These are phyloP conservation scores for Cercospora nicotianae DNA, from an alignment of 2,329 filamentous ascomycete genomes.

Conservation along the genomic window DNA sequence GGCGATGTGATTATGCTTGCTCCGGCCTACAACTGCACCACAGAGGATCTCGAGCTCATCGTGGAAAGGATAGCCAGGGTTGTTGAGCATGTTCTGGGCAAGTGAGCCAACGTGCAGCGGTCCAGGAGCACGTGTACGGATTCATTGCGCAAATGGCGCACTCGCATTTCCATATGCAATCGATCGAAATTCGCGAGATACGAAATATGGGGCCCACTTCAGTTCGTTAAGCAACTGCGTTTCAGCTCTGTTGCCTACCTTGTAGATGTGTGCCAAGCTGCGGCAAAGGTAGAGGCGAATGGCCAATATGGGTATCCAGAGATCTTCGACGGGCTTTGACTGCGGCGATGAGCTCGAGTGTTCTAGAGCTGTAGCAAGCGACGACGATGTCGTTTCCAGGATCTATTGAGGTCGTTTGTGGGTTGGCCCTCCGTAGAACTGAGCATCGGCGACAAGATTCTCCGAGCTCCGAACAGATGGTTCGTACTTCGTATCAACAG, in stretches of 20 bases:
- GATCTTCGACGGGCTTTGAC: no score
- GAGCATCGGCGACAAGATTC: no score
- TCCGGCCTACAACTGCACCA: constrained; percentile 64
- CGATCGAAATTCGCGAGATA: background rate
- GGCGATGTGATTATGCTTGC: constrained; percentile 65
- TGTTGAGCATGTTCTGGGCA: constrained; percentile 48
- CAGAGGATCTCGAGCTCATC: constrained; percentile 56
- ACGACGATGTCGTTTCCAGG: no score
- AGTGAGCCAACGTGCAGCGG: background rate
- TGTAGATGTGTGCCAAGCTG: background rate
- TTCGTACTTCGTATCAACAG: background rate
- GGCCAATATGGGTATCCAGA: no score
- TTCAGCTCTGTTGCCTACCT: background rate
- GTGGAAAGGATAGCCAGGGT: constrained; percentile 52
- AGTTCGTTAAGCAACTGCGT: background rate
- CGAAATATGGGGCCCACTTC: background rate
- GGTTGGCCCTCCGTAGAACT: no score
- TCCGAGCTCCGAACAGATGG: no score
- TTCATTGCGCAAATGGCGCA: background rate
- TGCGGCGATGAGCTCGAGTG: no score
- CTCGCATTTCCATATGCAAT: background rate
- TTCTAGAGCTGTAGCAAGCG: no score
- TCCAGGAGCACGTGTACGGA: background rate
- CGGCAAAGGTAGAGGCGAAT: background rate
- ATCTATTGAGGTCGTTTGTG: no score